phyloP scores from a whole-genome alignment of 306 rosid genomes.

The Macrotyloma uniflorum region DNA sequence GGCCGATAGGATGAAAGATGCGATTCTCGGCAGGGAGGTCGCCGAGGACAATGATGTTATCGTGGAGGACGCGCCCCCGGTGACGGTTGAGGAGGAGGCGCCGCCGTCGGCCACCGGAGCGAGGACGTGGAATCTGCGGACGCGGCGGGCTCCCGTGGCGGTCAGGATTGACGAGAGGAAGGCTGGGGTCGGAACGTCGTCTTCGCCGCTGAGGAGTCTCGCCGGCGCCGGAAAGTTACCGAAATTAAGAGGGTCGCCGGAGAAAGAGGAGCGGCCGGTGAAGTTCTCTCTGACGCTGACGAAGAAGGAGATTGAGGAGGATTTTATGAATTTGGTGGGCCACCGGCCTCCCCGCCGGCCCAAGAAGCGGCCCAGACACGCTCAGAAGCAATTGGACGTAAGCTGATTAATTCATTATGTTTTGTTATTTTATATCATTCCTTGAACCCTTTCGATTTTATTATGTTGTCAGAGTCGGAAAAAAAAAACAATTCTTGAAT shows the following conservation, averaged over 20 bases:
- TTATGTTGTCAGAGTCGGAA: neutral
- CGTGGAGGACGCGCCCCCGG: neutral
- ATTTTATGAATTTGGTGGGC: slow-evolving; percentile 65
- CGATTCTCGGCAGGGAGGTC: slow-evolving; percentile 57
- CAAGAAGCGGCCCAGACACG: slow-evolving; percentile 59
- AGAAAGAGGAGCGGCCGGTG: slow-evolving; percentile 49
- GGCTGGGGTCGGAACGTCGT: slow-evolving; percentile 20
- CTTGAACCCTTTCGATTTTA: neutral
- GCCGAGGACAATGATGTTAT: neutral
- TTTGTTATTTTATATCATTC: neutral
- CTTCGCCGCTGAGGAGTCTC: slow-evolving; percentile 57
- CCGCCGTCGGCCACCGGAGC: slow-evolving; percentile 24
- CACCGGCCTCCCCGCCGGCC: slow-evolving; percentile 84
- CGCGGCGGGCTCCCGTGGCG: slow-evolving; percentile 59
- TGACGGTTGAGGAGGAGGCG: neutral
- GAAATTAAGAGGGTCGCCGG: slow-evolving; percentile 48
- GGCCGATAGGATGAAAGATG: slow-evolving; percentile 68
- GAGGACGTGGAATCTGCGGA: slow-evolving; percentile 83
- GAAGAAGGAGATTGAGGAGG: slow-evolving; percentile 85
- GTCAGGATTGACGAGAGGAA: slow-evolving; percentile 65
- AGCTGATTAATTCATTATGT: neutral
- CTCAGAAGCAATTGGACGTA: slow-evolving; percentile 79
- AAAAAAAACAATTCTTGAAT: neutral
- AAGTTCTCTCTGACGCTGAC: slow-evolving; percentile 61
- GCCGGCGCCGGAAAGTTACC: slow-evolving; percentile 52